These are phyloP conservation scores for Coprinopsis cinerea DNA, from an alignment of 768 basidiomycete genomes.

Conservation along the genomic window DNA sequence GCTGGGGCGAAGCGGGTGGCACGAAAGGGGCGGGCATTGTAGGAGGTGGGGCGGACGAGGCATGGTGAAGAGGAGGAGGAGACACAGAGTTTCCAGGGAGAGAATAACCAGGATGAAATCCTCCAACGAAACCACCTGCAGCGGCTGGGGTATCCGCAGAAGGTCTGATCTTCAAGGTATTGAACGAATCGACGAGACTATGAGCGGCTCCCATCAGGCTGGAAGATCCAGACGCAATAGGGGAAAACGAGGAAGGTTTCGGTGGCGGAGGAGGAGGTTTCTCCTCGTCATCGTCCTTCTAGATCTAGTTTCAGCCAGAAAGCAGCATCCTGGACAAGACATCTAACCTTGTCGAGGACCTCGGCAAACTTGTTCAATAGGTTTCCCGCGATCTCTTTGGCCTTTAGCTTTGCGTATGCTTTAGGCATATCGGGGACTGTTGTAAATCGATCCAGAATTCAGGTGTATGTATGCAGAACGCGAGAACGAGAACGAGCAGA, in stretches of 20 bases:
- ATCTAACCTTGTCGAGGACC: conserved; percentile 11
- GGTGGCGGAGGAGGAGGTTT: conserved; percentile 17
- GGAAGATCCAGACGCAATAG: background rate
- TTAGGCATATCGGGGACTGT: conserved; percentile 1
- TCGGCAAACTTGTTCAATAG: conserved; percentile 20
- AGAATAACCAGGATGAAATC: conserved; percentile 33
- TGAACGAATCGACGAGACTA: conserved; percentile 22
- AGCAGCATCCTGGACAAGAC: background rate
- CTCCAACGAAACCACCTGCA: conserved; percentile 38
- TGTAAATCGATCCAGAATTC: background rate
- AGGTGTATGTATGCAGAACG: background rate
- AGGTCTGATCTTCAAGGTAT: conserved; percentile 19
- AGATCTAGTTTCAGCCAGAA: background rate
- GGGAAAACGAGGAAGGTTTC: conserved; percentile 5
- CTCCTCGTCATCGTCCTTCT: conserved; percentile 12
- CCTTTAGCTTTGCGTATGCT: conserved; percentile 4
- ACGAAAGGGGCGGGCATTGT: conserved; percentile 33
- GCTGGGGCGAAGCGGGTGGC: conserved; percentile 20
- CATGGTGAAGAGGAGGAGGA: conserved; percentile 14
- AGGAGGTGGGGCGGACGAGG: conserved; percentile 18
- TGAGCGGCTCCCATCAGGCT: conserved; percentile 1
- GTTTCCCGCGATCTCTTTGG: conserved; percentile 12
- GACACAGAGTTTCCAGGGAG: conserved; percentile 4
- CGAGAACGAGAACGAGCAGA: background rate
- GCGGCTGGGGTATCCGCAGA: conserved; percentile 1